A percentile compares a stretch with the other conserved stretches of the same genome.
phyloP scores from a whole-genome alignment of 345 rosid species.

The Iberis pinnata region DNA sequence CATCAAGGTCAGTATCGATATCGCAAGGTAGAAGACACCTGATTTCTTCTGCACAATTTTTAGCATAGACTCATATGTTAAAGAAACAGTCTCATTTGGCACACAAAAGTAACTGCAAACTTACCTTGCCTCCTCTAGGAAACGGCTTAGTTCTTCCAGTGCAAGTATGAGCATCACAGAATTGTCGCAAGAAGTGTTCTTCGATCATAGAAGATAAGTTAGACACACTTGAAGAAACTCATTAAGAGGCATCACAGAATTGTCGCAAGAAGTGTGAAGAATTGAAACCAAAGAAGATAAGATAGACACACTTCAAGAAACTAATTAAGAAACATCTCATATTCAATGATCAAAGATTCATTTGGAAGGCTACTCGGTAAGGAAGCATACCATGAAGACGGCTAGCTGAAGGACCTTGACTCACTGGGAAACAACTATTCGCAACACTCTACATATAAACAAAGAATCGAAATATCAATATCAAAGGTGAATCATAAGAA shows the following conservation, averaged over 20 bases:
- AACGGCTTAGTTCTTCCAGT: constrained; percentile 49
- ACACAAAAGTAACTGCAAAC: background rate
- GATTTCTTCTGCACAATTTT: constrained; percentile 52
- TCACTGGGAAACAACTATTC: constrained; percentile 76
- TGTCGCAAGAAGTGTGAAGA: no score
- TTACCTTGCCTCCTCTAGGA: constrained; percentile 83
- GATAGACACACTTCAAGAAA: background rate
- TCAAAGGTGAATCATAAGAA: no score
- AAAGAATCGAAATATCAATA: no score
- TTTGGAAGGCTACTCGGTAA: background rate
- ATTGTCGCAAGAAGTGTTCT: constrained; percentile 83
- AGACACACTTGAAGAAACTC: background rate
- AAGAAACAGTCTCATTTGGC: background rate
- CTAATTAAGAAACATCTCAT: background rate
- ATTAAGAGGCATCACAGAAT: background rate
- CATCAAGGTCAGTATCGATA: constrained; percentile 76
- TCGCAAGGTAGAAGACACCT: constrained; percentile 63
- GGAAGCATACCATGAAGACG: constrained; percentile 69
- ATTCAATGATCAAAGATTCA: background rate
- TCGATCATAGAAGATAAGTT: constrained; percentile 3
- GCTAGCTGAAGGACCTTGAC: constrained; percentile 66
- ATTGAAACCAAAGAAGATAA: no score
- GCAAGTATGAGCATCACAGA: constrained; percentile 92
- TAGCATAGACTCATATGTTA: constrained; percentile 13
- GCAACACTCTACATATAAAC: constrained; percentile 64